Evolutionary conservation across 192 early-diverging fungal genomes (phyloP), one percentile per base, ranked within the genome.

Genomic region (Backusella sp.): DNA sequence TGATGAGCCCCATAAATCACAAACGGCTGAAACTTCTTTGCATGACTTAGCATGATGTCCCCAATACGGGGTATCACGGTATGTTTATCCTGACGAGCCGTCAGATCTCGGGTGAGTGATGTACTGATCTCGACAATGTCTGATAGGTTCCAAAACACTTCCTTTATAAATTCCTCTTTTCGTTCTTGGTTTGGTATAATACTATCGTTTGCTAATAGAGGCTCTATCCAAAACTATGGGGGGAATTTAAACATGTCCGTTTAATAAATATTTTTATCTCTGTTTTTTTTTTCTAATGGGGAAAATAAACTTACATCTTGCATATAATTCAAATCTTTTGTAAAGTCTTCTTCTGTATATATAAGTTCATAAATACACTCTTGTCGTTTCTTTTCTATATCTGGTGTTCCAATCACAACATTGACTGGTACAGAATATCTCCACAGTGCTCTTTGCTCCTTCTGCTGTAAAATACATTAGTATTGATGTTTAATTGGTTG

Each of bases 341-440:
- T 93, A 87, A 95, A 98, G 76, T 97, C 93, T 66, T 90, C 88
- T 74, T 99, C 94, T 5, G 92, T 96, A 66, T 94, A 90, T 37
- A 97, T 92, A 59, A 97, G 76, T 83, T 99, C 97, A 81, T 92
- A 97, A 80, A 99, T 94, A 36, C 89, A 89, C 80, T 99, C 96
- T 81, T 99, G 97, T 0, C 96, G 89, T 76, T 94, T 93, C 69
- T 91, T 89, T 80, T 99, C 96, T 35, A 86, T 76, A 36, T 90
- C 81, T 7, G 92, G 90, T 5, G 94, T 86, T 3, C 90, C 89
- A 44, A 92, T 90, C 2, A 92, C 81, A 34, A 97, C 83, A 32
- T 93, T 90, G 72, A 86, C 85, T 17, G 96, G 92, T 17, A 97
- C 96, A 1, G 93, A 91, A 69, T 89, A 90, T 37, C 91, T 91